A percentile compares a stretch with the other conserved stretches of the same genome.
phyloP scores from a whole-genome alignment of 2,329 filamentous ascomycete species.

The Xylariaceae sp. region DNA sequence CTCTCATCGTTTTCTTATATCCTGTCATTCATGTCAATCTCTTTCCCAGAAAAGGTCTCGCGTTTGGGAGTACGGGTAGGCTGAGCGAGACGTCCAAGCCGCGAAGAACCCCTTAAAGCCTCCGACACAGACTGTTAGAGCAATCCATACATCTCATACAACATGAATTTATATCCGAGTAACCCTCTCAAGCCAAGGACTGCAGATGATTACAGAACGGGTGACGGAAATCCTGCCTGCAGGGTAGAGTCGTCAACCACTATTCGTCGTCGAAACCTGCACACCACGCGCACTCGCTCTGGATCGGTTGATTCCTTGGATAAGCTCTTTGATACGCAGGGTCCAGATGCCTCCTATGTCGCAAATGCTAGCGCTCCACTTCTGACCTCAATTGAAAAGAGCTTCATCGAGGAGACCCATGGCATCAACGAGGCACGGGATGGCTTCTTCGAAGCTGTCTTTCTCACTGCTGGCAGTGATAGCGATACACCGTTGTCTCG shows the following conservation, averaged over 20 bases:
- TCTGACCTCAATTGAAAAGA: constrained; percentile 25
- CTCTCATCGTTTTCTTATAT: no score
- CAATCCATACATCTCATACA: background rate
- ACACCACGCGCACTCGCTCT: constrained; percentile 17
- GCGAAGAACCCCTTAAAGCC: background rate
- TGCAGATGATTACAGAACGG: background rate
- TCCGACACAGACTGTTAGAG: background rate
- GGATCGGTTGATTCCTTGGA: constrained; percentile 29
- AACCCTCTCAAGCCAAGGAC: background rate
- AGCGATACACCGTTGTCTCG: constrained; percentile 39
- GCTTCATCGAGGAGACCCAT: constrained; percentile 37
- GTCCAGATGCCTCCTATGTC: constrained; percentile 13
- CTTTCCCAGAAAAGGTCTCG: background rate
- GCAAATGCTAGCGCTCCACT: constrained; percentile 12
- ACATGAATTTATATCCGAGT: constrained; percentile 8
- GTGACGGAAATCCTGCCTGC: background rate
- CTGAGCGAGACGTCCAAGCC: background rate
- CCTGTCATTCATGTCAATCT: background rate
- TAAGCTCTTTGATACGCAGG: constrained; percentile 28
- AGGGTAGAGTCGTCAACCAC: constrained; percentile 19
- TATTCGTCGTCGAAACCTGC: constrained; percentile 21
- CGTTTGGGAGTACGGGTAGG: background rate
- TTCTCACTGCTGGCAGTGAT: constrained; percentile 38
- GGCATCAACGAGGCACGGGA: constrained; percentile 42
- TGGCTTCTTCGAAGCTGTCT: constrained; percentile 45